Evolutionary conservation across 805 yeast species (phyloP), one percentile per base, ranked within the genome.

Genomic region (Sugiyamaella valdiviana): DNA sequence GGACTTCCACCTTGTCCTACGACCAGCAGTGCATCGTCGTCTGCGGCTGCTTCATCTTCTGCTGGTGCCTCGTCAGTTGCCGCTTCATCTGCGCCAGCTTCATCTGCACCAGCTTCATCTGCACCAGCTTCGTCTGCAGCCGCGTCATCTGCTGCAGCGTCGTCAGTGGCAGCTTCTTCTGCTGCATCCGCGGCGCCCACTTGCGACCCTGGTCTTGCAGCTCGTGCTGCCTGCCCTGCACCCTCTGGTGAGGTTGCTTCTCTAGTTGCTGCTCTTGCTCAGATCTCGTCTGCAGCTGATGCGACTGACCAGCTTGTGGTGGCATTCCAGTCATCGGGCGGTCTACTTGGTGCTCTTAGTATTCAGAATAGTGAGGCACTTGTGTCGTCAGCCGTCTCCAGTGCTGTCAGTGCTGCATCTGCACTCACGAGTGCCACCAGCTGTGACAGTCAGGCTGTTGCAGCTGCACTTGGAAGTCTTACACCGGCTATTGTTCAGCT

Each of bases 341-440:
- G 66, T 38, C 51, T 61, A 14, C 17, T 19, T 15, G 66, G 62
- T 36, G 66, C 65, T 16, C 55, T 61, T 7, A 49, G 40, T 32
- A 60, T 62, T 52, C 66, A 62, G 62, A 39, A 39, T 35, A 39
- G 49, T 29, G 56, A 52, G 52, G 50, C 50, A 22, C 43, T 53
- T 10, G 50, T 61, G 23, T 39, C 50, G 26, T 14, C 24, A 15
- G 59, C 57, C 37, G 56, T 61, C 26, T 26, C 16, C 12, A 42
- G 24, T 9, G 39, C 46, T 26, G 20, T 20, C 21, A 16, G 50
- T 36, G 42, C 52, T 39, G 38, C 49, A 5, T 44, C 37, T 22
- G 53, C 45, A 12, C 42, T 29, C 3, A 26, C 51, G 23, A 17
- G 50, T n/a, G 22, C 49, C 15, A 20, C 4, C 14, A 6, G 21